Percentiles rank a stretch among this genome's conserved stretches.
Evolutionary conservation across 2,329 filamentous ascomycete genomes (phyloP).

Genomic region (Stemphylium beticola): DNA sequence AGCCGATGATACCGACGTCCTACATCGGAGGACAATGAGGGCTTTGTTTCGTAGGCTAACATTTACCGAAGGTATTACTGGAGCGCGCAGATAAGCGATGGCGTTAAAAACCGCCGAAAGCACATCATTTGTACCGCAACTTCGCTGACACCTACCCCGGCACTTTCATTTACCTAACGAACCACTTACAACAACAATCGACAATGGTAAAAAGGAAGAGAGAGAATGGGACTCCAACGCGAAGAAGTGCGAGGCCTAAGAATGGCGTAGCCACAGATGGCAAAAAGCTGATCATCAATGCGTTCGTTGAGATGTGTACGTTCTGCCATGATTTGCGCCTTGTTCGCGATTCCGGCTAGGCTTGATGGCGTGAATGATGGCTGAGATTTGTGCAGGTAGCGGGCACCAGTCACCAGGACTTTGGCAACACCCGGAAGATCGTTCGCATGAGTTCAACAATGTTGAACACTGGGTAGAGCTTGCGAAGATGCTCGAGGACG

Average conservation of each 20-base stretch:
- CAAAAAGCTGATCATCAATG: slow-evolving; percentile 52
- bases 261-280: slow-evolving; percentile 23
- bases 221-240: slow-evolving; percentile 20
- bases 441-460: slow-evolving; percentile 62
- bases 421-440: slow-evolving; percentile 69
- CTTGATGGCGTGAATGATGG: too few relatives aligned
- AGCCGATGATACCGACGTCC: neutral
- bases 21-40: slow-evolving; percentile 14
- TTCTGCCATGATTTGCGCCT: neutral
- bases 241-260: slow-evolving; percentile 16
- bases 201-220: slow-evolving; percentile 21
- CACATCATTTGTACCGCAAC: slow-evolving; percentile 35
- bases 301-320: slow-evolving; percentile 52
- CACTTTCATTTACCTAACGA: neutral
- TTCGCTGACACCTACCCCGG: too few relatives aligned
- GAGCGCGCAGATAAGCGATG: slow-evolving; percentile 30
- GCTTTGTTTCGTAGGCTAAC: too few relatives aligned
- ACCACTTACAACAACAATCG: neutral
- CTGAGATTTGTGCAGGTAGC: slow-evolving; percentile 23
- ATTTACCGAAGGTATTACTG: slow-evolving; percentile 8
- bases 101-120: slow-evolving; percentile 33
- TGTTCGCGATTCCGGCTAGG: too few relatives aligned
- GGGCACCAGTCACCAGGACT: slow-evolving; percentile 58
- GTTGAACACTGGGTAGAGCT: slow-evolving; percentile 48
- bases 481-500: slow-evolving; percentile 48